A percentile compares a stretch with the other conserved stretches of the same genome.
These are phyloP conservation scores for Colletotrichum sp. DNA, from an alignment of 2,329 filamentous ascomycete species.

Conservation along the genomic window DNA sequence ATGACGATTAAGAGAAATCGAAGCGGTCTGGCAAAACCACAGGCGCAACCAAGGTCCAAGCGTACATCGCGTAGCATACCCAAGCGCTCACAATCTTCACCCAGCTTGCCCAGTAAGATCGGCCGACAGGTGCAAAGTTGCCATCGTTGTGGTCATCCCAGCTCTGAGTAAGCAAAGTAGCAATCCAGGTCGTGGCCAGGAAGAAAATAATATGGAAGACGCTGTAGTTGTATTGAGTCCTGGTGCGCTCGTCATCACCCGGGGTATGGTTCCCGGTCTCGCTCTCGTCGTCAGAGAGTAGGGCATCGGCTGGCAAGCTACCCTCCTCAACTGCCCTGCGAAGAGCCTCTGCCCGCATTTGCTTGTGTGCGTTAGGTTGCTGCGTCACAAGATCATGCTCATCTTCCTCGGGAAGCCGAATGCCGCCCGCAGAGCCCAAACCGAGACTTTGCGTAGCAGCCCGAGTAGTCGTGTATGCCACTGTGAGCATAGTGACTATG, in stretches of 20 bases:
- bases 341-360: slow-evolving; percentile 92
- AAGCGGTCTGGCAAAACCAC: slow-evolving; percentile 87
- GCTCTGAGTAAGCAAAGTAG: slow-evolving; percentile 82
- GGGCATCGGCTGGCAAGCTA: slow-evolving; percentile 86
- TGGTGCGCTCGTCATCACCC: slow-evolving; percentile 86
- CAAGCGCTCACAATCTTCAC: slow-evolving; percentile 98
- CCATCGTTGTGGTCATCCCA: slow-evolving; percentile 65
- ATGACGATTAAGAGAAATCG: slow-evolving; percentile 53
- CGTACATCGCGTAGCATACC: slow-evolving; percentile 94
- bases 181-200: slow-evolving; percentile 94
- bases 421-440: slow-evolving; percentile 62
- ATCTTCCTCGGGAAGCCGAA: slow-evolving; percentile 71
- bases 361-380: slow-evolving; percentile 78
- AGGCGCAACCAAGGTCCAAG: slow-evolving; percentile 91
- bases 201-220: slow-evolving; percentile 99
- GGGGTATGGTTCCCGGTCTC: slow-evolving; percentile 63
- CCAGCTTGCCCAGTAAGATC: slow-evolving; percentile 98
- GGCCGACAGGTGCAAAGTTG: slow-evolving; percentile 89
- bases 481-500: slow-evolving; percentile 93
- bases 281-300: slow-evolving; percentile 76
- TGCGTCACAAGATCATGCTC: slow-evolving; percentile 89
- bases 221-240: slow-evolving; percentile 95
- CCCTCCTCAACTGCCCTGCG: slow-evolving; percentile 92
- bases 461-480: slow-evolving; percentile 96
- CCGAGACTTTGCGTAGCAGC: slow-evolving; percentile 91